Conservation (phyloP, 2,329 filamentous ascomycete genomes). For the Macrophomina tecta region DNA sequence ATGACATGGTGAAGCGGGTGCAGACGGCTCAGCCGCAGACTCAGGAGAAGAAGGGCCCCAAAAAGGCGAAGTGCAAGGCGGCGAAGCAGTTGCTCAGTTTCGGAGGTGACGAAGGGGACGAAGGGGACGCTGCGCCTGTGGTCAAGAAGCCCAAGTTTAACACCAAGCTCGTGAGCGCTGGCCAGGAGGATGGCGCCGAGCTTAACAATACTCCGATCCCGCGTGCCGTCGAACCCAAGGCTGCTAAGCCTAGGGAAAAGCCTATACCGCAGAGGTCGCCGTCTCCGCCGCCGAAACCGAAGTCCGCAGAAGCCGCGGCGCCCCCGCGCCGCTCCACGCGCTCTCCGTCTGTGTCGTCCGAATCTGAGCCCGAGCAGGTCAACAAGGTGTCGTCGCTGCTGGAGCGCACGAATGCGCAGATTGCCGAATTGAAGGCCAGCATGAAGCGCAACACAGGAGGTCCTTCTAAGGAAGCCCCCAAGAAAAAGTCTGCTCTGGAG, state of each 20-base stretch:
- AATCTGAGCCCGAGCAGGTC: conserved; percentile 42
- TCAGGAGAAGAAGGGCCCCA: conserved; percentile 53
- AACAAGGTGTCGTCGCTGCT: conserved; percentile 53
- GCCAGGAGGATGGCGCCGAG: conserved; percentile 46
- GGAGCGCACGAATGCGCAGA: conserved; percentile 78
- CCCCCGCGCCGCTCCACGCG: conserved; percentile 16
- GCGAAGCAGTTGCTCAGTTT: conserved; percentile 82
- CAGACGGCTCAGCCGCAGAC: conserved; percentile 60
- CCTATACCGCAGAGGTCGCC: neutral
- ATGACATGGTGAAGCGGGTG: conserved; percentile 76
- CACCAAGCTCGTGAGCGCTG: conserved; percentile 68
- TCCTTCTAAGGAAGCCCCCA: conserved; percentile 39
- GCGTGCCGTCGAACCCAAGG: conserved; percentile 3
- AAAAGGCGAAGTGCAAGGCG: conserved; percentile 70
- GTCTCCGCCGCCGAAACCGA: conserved; percentile 15
- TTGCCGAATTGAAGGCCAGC: conserved; percentile 79
- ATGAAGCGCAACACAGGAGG: conserved; percentile 67
- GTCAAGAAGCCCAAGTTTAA: conserved; percentile 82
- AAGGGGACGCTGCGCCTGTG: conserved; percentile 62
- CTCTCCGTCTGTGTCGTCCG: conserved; percentile 26
- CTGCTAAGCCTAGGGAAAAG: neutral
- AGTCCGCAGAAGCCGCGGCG: neutral
- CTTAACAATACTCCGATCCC: conserved; percentile 6
- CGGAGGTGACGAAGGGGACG: conserved; percentile 67
- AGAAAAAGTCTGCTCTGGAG: conserved; percentile 69